Percentiles rank a stretch among this genome's conserved stretches.
Evolutionary conservation across 2,329 filamentous ascomycete species (phyloP).

Genomic region (Hymenoscyphus albidus): DNA sequence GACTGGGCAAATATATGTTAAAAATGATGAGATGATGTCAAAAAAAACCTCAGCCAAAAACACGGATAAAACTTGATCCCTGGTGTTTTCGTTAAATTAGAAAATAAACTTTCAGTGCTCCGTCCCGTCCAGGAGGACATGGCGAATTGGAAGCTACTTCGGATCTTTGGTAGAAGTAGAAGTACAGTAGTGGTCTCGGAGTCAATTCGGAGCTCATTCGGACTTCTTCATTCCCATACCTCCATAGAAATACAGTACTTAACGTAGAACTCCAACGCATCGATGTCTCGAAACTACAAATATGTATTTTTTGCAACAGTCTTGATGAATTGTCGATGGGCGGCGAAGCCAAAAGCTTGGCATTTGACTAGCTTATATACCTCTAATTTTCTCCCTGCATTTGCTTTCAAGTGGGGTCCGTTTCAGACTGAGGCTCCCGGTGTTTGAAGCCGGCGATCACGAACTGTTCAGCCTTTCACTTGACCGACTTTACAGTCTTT

Average conservation of each 20-base stretch:
- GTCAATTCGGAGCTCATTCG: no score
- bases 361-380: neutral
- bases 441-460: slow-evolving; percentile 20
- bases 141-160: no score
- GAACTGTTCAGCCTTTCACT: neutral
- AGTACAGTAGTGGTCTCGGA: no score
- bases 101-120: slow-evolving; percentile 1
- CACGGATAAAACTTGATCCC: neutral
- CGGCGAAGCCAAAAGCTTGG: neutral
- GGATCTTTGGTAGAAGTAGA: neutral
- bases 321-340: no score
- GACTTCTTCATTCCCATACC: no score
- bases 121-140: no score
- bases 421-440: slow-evolving; percentile 21
- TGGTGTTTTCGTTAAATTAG: neutral
- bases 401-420: slow-evolving; percentile 12
- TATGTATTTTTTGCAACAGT: no score
- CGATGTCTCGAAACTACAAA: no score
- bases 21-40: neutral
- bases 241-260: no score
- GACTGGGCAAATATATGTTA: neutral
- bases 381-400: neutral
- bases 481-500: neutral
- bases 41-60: neutral
- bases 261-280: no score